phyloP scores from a whole-genome alignment of 2,329 filamentous ascomycete genomes.

The Fusarium praegraminearum region DNA sequence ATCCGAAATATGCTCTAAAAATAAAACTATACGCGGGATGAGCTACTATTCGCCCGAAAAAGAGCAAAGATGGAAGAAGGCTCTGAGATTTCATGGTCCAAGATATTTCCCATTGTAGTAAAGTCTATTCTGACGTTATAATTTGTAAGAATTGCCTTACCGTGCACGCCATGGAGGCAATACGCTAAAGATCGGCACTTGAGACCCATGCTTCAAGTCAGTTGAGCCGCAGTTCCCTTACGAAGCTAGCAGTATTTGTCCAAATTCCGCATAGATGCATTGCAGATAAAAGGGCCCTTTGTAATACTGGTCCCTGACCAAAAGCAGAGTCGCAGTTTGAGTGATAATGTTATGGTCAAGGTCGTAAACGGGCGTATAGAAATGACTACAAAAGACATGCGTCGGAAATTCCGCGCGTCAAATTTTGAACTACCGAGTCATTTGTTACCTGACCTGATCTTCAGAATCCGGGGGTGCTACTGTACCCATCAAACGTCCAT shows the following conservation, averaged over 20 bases:
- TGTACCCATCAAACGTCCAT: not conserved
- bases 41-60: too few relatives aligned
- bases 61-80: not conserved
- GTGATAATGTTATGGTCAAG: too few relatives aligned
- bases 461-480: not conserved
- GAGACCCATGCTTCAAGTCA: not conserved
- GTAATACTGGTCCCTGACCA: not conserved
- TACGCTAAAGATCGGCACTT: not conserved
- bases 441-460: not conserved
- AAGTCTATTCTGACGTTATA: not conserved
- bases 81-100: accelerated
- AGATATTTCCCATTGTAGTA: not conserved
- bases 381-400: not conserved
- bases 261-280: not conserved
- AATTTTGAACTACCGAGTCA: not conserved
- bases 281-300: not conserved
- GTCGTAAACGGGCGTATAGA: not conserved
- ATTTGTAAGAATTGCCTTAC: not conserved
- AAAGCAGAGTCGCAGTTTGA: not conserved
- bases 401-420: not conserved
- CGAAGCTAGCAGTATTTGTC: not conserved
- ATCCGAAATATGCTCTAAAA: too few relatives aligned
- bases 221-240: not conserved
- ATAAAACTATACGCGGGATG: too few relatives aligned
- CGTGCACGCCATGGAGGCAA: too few relatives aligned